phyloP scores from a whole-genome alignment of 345 rosid species.

The Moringa oleifera region DNA sequence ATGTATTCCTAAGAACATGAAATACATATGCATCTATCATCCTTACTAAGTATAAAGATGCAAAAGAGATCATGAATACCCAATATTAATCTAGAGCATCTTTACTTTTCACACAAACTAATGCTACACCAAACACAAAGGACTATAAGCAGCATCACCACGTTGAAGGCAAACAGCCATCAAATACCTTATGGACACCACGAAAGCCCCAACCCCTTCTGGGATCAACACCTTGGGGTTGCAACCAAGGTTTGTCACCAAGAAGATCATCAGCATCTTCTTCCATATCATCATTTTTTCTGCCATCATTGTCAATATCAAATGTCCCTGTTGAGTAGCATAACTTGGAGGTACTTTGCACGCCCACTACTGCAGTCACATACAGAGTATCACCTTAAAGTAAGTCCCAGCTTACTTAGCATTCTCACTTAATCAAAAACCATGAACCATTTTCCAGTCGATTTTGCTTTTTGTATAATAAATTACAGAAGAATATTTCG shows the following conservation, averaged over 20 bases:
- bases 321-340: conserved; percentile 29
- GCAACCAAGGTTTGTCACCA: conserved; percentile 43
- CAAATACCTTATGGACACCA: conserved; percentile 84
- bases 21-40: too few species aligned
- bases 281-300: conserved; percentile 19
- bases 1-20: too few species aligned
- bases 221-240: conserved; percentile 87
- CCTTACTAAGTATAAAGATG: too few species aligned
- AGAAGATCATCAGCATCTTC: conserved; percentile 37
- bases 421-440: not conserved
- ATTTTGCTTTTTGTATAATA: not conserved
- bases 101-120: not conserved
- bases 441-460: not conserved
- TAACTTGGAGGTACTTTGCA: conserved; percentile 28
- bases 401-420: not conserved
- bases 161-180: not conserved
- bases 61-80: too few species aligned
- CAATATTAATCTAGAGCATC: too few species aligned
- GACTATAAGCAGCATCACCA: not conserved
- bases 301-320: conserved; percentile 21
- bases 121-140: not conserved
- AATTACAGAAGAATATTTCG: not conserved
- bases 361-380: conserved; percentile 22
- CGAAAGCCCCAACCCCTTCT: conserved; percentile 86
- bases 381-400: conserved; percentile 6